Base-by-base conservation (phyloP, 2,329 filamentous ascomycete species). In the Orbilia quercus region DNA sequence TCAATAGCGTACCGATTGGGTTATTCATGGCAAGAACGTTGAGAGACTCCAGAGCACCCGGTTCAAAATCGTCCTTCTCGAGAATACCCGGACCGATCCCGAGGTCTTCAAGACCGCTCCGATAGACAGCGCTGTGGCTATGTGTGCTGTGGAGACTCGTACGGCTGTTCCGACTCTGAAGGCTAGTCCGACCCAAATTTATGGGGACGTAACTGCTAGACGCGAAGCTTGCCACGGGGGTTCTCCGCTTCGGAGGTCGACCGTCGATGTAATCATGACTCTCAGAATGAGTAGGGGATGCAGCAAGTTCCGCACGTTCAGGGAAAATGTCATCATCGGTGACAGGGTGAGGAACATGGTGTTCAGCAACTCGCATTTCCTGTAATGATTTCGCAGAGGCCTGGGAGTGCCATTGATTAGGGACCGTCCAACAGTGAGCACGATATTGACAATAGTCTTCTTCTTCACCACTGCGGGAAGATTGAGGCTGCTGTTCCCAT, bases 361-460 rank as follows among this genome's bases (percentile, higher is more conserved):
- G 62, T 23, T 66, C 62, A 14, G 62, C 40, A 2, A 62, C 36
- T 12, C 47, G 36, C 54, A 69, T 69, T 3, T 74, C 63, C 36
- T 53, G 47, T 7, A 67, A 34, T 4, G 55, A 53, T 51, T 74
- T 66, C 18, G 70, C 70, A 7, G 70, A 74, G 1, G 67, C 59
- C 38, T 72, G 67, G 6, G 67, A 65, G 48, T 65, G 65, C 83
- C 84, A 84, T 4, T 77, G 79, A n/a, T 78, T 80, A 1, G 81
- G 81, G 9, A 81, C 81, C 0, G 79, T 70, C 85, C 85, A 87
- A 79, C 85, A 87, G 75, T 86, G 82, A 1, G 70, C 63, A 5
- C 70, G 70, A 31, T 74, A 74, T 44, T 74, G 70, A 20, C 57
- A 67, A 25, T 62, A 65, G 34, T 62, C 74, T 25, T 72, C 69